Evolutionary conservation across 192 early-diverging fungal genomes (phyloP), one percentile per base, ranked within the genome.

Genomic region (Lobulomyces angularis): DNA sequence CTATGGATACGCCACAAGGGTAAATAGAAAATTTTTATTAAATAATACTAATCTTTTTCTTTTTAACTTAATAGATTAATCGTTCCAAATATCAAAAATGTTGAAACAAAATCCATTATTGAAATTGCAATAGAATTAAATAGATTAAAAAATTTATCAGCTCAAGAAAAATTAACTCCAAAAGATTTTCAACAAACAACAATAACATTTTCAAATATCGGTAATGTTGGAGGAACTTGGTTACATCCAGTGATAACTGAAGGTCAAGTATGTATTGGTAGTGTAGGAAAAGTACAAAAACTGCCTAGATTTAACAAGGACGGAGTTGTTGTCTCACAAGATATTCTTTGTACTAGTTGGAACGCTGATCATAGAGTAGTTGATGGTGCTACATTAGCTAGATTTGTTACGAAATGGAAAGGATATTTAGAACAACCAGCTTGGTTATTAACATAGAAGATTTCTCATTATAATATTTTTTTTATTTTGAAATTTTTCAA

Each of bases 1-100:
- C 94, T 12, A 90, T 97, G 90, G 94, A 97, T 53, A 92, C 90
- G n/a, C 86, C 90, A 4, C 65, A 80, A 41, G 94, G 93, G 69
- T 69, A 26, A 43, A 54, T 32, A 27, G 11, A 1, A 11, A 5
- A 21, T 29, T 27, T 29, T 8, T 14, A 55, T 16, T 1, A 27
- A 12, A 14, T 53, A 24, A 19, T 55, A 34, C n/a, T 38, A 18
- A 24, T 41, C 34, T 48, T 33, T 8, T 3, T 26, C 38, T 14
- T 40, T 19, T n/a, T 27, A 11, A 17, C 16, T 25, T 14, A 50
- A 26, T 48, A 72, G 69, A 1, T 62, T 97, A 24, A 44, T 93
- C 20, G 88, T 95, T 6, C 94, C 94, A 8, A 91, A 88, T 53
- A 78, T 97, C 58, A 95, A 95, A 70, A 71, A 85, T 40, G 87